These are phyloP conservation scores for Zymoseptoria ardabiliae DNA, from an alignment of 2,329 filamentous ascomycete genomes.

Conservation along the genomic window DNA sequence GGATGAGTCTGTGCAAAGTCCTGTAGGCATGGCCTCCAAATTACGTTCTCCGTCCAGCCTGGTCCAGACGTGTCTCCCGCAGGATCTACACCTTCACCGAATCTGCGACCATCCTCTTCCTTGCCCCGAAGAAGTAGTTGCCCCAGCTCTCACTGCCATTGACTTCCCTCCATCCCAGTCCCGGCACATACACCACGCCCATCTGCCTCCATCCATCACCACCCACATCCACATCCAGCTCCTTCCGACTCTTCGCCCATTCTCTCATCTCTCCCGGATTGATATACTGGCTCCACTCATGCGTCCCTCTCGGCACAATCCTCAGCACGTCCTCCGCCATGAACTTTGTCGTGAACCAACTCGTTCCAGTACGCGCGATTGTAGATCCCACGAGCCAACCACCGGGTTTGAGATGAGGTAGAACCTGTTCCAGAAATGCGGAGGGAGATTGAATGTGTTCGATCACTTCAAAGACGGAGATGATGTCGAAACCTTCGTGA, in stretches of 20 bases:
- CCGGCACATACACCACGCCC: constrained; percentile 86
- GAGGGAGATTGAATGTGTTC: constrained; percentile 79
- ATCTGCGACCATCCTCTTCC: constrained; percentile 36
- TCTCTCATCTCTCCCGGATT: constrained; percentile 67
- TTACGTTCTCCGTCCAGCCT: no score
- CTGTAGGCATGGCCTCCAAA: no score
- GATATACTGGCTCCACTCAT: constrained; percentile 95
- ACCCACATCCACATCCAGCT: constrained; percentile 48
- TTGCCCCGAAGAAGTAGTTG: constrained; percentile 92
- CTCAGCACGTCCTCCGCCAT: constrained; percentile 80
- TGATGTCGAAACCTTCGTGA: constrained; percentile 61
- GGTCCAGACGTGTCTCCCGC: no score
- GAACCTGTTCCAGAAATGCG: constrained; percentile 63
- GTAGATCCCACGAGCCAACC: constrained; percentile 92
- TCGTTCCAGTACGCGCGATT: constrained; percentile 80
- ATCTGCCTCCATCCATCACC: constrained; percentile 63
- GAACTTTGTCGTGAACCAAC: constrained; percentile 87
- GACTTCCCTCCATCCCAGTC: constrained; percentile 81
- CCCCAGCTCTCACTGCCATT: constrained; percentile 74
- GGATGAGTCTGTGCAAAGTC: no score
- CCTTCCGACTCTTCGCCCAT: constrained; percentile 38
- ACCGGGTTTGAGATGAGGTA: constrained; percentile 74
- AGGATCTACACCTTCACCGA: not conserved
- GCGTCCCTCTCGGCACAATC: constrained; percentile 86
- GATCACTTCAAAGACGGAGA: constrained; percentile 88